A percentile compares a stretch with the other conserved stretches of the same genome.
Evolutionary conservation across 2,329 filamentous ascomycete genomes (phyloP).

Genomic region (Neobulgaria alba): DNA sequence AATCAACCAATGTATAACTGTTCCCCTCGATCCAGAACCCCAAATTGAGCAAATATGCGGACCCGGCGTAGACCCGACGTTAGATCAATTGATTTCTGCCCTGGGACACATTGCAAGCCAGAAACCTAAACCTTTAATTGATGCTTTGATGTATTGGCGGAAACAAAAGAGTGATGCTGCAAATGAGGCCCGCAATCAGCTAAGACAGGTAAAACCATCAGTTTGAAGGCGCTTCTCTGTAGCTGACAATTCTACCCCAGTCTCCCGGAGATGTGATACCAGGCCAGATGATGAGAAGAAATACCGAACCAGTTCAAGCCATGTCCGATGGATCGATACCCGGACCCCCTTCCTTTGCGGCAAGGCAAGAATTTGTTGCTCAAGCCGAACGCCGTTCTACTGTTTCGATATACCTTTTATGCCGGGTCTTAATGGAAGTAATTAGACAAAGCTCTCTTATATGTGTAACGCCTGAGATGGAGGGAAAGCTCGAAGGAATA

Average conservation of each 20-base stretch:
- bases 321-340: conserved; percentile 16
- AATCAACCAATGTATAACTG: conserved; percentile 77
- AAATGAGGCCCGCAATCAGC: conserved; percentile 52
- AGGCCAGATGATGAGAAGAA: conserved; percentile 50
- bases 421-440: conserved; percentile 86
- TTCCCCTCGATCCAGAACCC: conserved; percentile 71
- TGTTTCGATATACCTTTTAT: conserved; percentile 92
- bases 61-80: conserved; percentile 74
- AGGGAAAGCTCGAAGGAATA: conserved; percentile 86
- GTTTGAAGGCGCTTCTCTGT: neutral
- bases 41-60: conserved; percentile 87
- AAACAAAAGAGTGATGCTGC: conserved; percentile 92
- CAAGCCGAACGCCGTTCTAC: conserved; percentile 84
- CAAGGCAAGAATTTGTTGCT: conserved; percentile 60
- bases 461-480: conserved; percentile 82
- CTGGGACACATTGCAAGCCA: conserved; percentile 90
- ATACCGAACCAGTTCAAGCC: conserved; percentile 54
- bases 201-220: conserved; percentile 39
- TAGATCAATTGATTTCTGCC: conserved; percentile 90
- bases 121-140: conserved; percentile 90
- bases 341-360: conserved; percentile 29
- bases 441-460: conserved; percentile 80
- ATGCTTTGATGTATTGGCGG: conserved; percentile 96
- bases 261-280: conserved; percentile 17
- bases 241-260: conserved; percentile 7